Evolutionary conservation across 768 basidiomycete species (phyloP), one percentile per base, ranked within the genome.

Genomic region (Lactifluus pinguis): DNA sequence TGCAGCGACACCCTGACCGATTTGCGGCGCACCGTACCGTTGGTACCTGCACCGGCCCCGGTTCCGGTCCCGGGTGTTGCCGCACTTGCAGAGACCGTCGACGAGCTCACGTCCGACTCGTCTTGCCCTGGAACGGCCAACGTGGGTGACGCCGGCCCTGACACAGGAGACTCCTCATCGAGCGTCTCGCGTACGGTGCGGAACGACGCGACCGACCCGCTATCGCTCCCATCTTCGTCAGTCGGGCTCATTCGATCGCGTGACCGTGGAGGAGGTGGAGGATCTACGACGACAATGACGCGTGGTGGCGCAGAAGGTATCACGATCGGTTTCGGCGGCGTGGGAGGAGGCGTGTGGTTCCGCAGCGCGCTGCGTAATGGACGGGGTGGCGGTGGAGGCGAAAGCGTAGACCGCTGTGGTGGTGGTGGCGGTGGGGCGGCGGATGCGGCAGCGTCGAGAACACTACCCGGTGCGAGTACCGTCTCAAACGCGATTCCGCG

Each of bases 1-100:
- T 84, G 79, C 41, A 91, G 71, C 32, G 86, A 88, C 54, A 92
- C 84, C 7, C 90, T 76, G 38, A 92, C 90, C 67, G 87, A 89
- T 73, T 92, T 92, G 39, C 79, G 69, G 11, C 81, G 71, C 2
- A 65, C 48, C 41, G 64, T n/a, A 50, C 57, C 48, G 30, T 21
- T 11, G 10, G 34, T 4, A 5, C 19, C 32, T n/a, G 14, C n/a
- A 7, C 44, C 44, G 11, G 45, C 11, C 10, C 21, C 21, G 15
- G 17, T 10, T 4, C 21, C 21, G 19, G 45, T 42, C 15, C 41
- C 41, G 41, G 41, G 41, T 11, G 25, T 25, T 25, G 5, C 41
- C 41, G 41, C 45, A 25, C 21, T 5, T 9, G 45, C 45, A 21
- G 49, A 64, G 15, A 63, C 64, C 21, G 70, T 71, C 11, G 72